phyloP scores from a whole-genome alignment of 257 asterid genomes.

The Petunia axillaris region DNA sequence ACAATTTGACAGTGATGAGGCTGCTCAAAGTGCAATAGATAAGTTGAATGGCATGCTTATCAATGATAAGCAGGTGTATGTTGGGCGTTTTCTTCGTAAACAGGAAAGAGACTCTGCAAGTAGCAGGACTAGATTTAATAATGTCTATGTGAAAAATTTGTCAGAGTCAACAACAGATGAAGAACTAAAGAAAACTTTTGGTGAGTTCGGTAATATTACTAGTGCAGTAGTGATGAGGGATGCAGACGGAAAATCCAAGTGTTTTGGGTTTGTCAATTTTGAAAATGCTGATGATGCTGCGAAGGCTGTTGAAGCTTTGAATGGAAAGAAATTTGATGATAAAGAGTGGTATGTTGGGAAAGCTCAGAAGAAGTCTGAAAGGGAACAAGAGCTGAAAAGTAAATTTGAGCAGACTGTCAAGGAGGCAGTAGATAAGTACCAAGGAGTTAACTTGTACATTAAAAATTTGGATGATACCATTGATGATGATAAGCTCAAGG shows the following conservation, averaged over 20 bases:
- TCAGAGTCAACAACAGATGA: slow-evolving; percentile 57
- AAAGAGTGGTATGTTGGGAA: slow-evolving; percentile 65
- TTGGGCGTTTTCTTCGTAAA: slow-evolving; percentile 54
- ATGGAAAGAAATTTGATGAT: slow-evolving; percentile 50
- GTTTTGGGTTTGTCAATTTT: slow-evolving; percentile 64
- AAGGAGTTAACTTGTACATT: slow-evolving; percentile 56
- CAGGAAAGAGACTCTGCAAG: slow-evolving; percentile 49
- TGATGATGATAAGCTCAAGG: slow-evolving; percentile 62
- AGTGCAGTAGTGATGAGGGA: slow-evolving; percentile 65
- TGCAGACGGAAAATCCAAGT: slow-evolving; percentile 56
- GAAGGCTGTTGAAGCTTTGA: slow-evolving; percentile 54
- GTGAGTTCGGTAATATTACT: slow-evolving; percentile 55
- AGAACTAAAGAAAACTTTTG: slow-evolving; percentile 48
- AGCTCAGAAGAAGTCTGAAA: slow-evolving; percentile 62
- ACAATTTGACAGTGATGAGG: slow-evolving; percentile 55
- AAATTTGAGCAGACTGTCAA: slow-evolving; percentile 47
- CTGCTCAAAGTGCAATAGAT: slow-evolving; percentile 62
- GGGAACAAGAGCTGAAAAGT: slow-evolving; percentile 56
- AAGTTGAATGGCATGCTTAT: slow-evolving; percentile 57
- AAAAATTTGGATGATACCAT: slow-evolving; percentile 63
- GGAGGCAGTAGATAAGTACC: slow-evolving; percentile 56
- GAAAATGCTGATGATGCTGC: slow-evolving; percentile 64
- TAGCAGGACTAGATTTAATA: slow-evolving; percentile 45
- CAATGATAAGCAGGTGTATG: slow-evolving; percentile 58
- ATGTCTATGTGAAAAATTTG: slow-evolving; percentile 61